A percentile compares a stretch with the other conserved stretches of the same genome.
phyloP scores from a whole-genome alignment of 2,329 filamentous ascomycete genomes.

The Xylariaceae sp. region DNA sequence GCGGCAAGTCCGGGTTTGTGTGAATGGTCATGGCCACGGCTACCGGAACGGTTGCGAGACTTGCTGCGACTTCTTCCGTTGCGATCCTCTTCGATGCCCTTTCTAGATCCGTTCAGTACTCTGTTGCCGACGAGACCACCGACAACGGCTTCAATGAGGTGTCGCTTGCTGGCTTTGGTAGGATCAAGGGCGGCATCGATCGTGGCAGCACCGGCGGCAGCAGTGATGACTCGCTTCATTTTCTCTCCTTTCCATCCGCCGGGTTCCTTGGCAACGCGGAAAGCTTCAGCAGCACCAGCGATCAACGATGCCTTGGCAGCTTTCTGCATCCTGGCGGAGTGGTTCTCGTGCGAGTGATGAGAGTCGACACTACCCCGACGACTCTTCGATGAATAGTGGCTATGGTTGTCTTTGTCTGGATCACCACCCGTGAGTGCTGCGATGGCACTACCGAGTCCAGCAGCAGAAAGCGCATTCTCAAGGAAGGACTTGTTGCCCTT shows the following conservation, averaged over 20 bases:
- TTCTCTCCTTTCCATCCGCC: constrained; percentile 89
- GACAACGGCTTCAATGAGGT: constrained; percentile 79
- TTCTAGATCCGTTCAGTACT: constrained; percentile 72
- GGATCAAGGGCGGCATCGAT: constrained; percentile 73
- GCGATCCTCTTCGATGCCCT: constrained; percentile 58
- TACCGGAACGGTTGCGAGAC: constrained; percentile 57
- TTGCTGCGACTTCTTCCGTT: constrained; percentile 64
- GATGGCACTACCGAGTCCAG: constrained; percentile 56
- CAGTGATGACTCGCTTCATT: constrained; percentile 84
- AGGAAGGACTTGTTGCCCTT: constrained; percentile 61
- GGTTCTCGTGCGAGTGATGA: constrained; percentile 42
- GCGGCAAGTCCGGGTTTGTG: constrained; percentile 53
- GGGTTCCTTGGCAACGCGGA: constrained; percentile 81
- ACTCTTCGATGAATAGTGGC: constrained; percentile 34
- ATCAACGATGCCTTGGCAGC: constrained; percentile 87
- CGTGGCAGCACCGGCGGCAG: constrained; percentile 77
- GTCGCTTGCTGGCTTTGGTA: constrained; percentile 70
- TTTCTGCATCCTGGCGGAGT: constrained; percentile 64
- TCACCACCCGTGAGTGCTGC: constrained; percentile 52
- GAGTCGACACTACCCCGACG: constrained; percentile 42
- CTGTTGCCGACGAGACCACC: constrained; percentile 84
- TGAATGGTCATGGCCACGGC: constrained; percentile 32
- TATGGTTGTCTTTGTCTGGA: constrained; percentile 39
- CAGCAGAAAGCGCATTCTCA: constrained; percentile 57
- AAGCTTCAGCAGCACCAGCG: constrained; percentile 86